phyloP scores from a whole-genome alignment of 441 rosid genomes.

The Pelargonium cotyledonis region DNA sequence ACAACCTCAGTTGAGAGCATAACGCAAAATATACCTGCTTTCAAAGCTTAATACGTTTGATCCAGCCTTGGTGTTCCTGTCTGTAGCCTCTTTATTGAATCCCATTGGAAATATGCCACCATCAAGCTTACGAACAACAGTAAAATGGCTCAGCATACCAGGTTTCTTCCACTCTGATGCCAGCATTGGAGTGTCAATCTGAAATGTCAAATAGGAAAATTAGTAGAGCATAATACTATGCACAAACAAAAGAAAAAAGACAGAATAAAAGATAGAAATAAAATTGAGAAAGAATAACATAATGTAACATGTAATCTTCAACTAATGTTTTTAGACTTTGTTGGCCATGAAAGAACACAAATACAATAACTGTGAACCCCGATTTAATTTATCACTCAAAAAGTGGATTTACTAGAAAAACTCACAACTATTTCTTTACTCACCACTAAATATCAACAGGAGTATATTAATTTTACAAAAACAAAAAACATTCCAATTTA shows the following conservation, averaged over 20 bases:
- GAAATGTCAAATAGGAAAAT: slow-evolving; percentile 31
- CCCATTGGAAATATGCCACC: slow-evolving; percentile 93
- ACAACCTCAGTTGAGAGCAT: slow-evolving; percentile 4
- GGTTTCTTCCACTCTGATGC: slow-evolving; percentile 77
- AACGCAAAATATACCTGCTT: slow-evolving; percentile 51
- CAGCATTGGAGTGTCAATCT: slow-evolving; percentile 93
- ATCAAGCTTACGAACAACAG: slow-evolving; percentile 83
- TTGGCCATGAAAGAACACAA: background rate
- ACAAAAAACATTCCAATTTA: too few relatives aligned
- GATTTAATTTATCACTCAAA: background rate
- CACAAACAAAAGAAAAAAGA: background rate
- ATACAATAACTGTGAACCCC: background rate
- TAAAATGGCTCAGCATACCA: slow-evolving; percentile 76
- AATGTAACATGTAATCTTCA: background rate
- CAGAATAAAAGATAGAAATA: background rate
- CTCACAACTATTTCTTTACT: background rate
- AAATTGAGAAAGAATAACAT: background rate
- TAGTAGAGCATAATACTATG: slow-evolving; percentile 13
- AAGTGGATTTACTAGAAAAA: background rate
- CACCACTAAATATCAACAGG: background rate
- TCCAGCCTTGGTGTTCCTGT: slow-evolving; percentile 73
- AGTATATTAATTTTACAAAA: background rate
- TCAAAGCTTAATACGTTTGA: slow-evolving; percentile 66
- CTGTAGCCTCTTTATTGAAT: slow-evolving; percentile 72
- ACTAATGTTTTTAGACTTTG: background rate